Evolutionary conservation across 2,329 filamentous ascomycete species (phyloP).

Genomic region (Cladosporium phlei): DNA sequence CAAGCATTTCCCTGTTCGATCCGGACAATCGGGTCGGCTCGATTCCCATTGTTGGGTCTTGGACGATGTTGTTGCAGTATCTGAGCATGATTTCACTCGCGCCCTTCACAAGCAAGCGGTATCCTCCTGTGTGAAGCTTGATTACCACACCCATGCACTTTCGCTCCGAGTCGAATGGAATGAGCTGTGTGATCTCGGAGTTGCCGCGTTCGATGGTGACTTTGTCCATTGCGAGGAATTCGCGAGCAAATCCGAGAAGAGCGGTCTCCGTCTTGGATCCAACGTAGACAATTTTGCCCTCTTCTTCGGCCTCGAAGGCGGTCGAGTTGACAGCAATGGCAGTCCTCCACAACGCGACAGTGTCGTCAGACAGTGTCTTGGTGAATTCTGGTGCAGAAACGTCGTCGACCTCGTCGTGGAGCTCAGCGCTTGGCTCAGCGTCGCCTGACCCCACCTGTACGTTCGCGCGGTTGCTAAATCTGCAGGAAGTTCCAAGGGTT

Average conservation of each 20-base stretch:
- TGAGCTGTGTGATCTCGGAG: conserved; percentile 52
- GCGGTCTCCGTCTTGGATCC: conserved; percentile 77
- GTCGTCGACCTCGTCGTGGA: conserved; percentile 39
- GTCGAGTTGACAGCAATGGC: conserved; percentile 66
- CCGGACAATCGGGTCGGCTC: conserved; percentile 49
- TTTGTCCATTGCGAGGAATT: conserved; percentile 60
- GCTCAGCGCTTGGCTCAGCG: conserved; percentile 24
- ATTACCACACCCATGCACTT: conserved; percentile 67
- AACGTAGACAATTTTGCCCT: conserved; percentile 58
- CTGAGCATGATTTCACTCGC: conserved; percentile 48
- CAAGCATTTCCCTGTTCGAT: conserved; percentile 56
- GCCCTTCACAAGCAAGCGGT: conserved; percentile 53
- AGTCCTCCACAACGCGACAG: conserved; percentile 55
- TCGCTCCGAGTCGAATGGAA: conserved; percentile 59
- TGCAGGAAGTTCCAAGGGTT: conserved; percentile 56
- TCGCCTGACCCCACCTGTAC: conserved; percentile 24
- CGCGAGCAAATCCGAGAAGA: conserved; percentile 63
- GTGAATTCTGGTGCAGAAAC: conserved; percentile 53
- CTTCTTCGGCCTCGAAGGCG: conserved; percentile 61
- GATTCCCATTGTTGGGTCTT: conserved; percentile 56
- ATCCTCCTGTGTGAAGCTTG: conserved; percentile 49
- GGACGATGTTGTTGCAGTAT: conserved; percentile 50
- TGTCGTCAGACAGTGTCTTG: conserved; percentile 46
- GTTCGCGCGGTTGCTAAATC: conserved; percentile 46
- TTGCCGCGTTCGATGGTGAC: conserved; percentile 60